Evolutionary conservation across 2,329 filamentous ascomycete genomes (phyloP), one percentile per base, ranked within the genome.

Genomic region (Pseudocercospora vitis): DNA sequence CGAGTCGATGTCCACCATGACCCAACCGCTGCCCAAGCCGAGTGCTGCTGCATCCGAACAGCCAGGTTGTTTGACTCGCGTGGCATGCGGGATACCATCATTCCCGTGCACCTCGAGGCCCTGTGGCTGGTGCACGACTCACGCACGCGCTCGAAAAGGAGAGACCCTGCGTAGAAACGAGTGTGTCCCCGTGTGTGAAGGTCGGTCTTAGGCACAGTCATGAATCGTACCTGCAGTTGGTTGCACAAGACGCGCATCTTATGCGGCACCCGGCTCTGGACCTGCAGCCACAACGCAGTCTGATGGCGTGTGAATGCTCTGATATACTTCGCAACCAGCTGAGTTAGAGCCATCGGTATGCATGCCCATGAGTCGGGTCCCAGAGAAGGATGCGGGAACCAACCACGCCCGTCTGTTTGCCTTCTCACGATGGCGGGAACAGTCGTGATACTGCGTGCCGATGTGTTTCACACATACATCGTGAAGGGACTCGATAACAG

Each of bases 171-270:
- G 16, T 14, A 23, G 48, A 31, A 33, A 14, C n/a, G 24, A 21
- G 12, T 28, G 26, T n/a, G n/a, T n/a, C n/a, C n/a, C n/a, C n/a
- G n/a, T n/a, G n/a, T 46, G 31, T 26, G 21, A 26, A 8, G 3
- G 16, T 14, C 18, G 33, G n/a, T 21, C 39, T 23, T 23, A 9
- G 18, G 40, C 29, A 42, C 37, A 21, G 14, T 21, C n/a, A 26
- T 35, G 53, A 55, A 45, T 55, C 48, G 48, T 55, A 49, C 48
- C 48, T 55, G 53, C 53, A 52, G 51, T 42, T 55, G 48, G 48
- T 37, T 52, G 53, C 44, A 11, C 21, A 23, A 19, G 14, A 31
- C 37, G 35, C 37, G 37, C 21, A 26, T 26, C 14, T 42, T 14
- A 24, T 42, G 37, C 37, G 14, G 37, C 37, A 11, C 8, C 24